These are phyloP conservation scores for Kitagawia praeruptora DNA, from an alignment of 129 eudicot species.

Conservation along the genomic window DNA sequence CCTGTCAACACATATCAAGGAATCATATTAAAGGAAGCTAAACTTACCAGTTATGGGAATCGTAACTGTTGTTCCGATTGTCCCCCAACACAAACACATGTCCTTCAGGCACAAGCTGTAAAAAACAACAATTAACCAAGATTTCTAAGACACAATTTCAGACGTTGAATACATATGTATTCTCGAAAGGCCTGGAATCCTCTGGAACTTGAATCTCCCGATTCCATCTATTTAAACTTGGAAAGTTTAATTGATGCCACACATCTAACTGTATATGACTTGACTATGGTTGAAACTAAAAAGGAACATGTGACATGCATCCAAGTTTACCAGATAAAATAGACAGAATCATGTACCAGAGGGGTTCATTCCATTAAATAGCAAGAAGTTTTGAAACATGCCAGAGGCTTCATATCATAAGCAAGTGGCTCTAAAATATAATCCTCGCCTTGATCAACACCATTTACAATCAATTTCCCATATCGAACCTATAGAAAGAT, in stretches of 20 bases:
- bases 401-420: slow-evolving; percentile 77
- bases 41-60: slow-evolving; percentile 79
- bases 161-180: background rate
- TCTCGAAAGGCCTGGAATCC: background rate
- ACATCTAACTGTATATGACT: background rate
- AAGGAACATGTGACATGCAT: background rate
- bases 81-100: slow-evolving; percentile 95
- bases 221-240: background rate
- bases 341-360: background rate
- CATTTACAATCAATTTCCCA: slow-evolving; percentile 73
- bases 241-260: background rate
- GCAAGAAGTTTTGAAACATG: slow-evolving; percentile 21
- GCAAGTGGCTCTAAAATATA: slow-evolving; percentile 79
- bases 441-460: slow-evolving; percentile 69
- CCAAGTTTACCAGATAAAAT: background rate
- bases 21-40: background rate
- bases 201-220: background rate
- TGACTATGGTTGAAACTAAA: background rate
- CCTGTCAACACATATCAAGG: background rate
- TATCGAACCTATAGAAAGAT: slow-evolving; percentile 46
- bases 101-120: slow-evolving; percentile 88
- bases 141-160: background rate
- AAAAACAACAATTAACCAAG: slow-evolving; percentile 10
- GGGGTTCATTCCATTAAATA: background rate
- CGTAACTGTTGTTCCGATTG: slow-evolving; percentile 90